Evolutionary conservation across 768 basidiomycete genomes (phyloP).

Genomic region (Agrocybe praecox): DNA sequence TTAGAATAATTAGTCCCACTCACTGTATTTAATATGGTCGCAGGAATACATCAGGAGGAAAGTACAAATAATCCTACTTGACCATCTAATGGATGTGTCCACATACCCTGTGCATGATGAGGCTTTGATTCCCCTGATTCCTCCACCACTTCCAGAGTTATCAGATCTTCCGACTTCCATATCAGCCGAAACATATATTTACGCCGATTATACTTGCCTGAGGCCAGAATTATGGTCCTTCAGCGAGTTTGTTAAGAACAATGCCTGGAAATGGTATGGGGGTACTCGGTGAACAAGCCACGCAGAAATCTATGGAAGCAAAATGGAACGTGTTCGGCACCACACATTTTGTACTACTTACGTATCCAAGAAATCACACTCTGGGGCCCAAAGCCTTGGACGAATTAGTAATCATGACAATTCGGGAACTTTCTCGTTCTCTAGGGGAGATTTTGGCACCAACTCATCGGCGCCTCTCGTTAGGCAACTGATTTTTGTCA

Average conservation of each 20-base stretch:
- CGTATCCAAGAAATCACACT: too few relatives aligned
- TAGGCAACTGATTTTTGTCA: too few relatives aligned
- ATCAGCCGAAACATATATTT: slow-evolving; percentile 77
- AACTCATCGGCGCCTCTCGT: too few relatives aligned
- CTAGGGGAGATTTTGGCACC: too few relatives aligned
- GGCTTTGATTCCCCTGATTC: slow-evolving; percentile 41
- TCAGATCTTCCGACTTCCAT: slow-evolving; percentile 36
- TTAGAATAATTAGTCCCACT: neutral
- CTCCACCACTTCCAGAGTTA: slow-evolving; percentile 41
- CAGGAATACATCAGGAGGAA: slow-evolving; percentile 73
- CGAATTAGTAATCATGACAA: too few relatives aligned
- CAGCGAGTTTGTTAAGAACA: slow-evolving; percentile 75
- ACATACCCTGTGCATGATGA: slow-evolving; percentile 31
- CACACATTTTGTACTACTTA: too few relatives aligned
- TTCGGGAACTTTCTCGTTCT: too few relatives aligned
- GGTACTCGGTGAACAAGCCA: slow-evolving; percentile 20
- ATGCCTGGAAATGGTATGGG: slow-evolving; percentile 80
- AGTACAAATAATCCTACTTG: slow-evolving; percentile 61
- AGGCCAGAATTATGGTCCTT: slow-evolving; percentile 76
- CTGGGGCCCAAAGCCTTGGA: too few relatives aligned
- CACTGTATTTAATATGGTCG: neutral
- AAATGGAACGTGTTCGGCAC: too few relatives aligned
- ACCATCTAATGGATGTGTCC: slow-evolving; percentile 35
- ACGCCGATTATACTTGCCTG: slow-evolving; percentile 47
- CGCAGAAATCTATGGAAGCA: neutral